phyloP scores from a whole-genome alignment of 495 filamentous ascomycete species.

The Glonium stellatum region DNA sequence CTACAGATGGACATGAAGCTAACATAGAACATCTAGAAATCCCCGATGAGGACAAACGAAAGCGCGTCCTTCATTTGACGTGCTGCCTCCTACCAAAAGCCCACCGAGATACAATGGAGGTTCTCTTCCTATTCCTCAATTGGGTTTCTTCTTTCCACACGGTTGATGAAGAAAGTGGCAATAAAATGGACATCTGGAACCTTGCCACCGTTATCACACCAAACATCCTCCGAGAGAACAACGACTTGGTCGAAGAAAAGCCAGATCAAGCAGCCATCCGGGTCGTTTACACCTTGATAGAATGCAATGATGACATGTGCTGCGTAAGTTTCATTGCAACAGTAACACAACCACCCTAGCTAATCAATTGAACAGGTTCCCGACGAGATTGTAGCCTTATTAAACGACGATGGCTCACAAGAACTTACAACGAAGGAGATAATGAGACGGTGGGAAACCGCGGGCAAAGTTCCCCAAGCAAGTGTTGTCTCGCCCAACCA shows the following conservation, averaged over 20 bases:
- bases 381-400: constrained; percentile 77
- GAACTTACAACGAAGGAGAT: constrained; percentile 98
- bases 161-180: constrained; percentile 85
- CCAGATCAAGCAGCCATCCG: constrained; percentile 58
- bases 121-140: constrained; percentile 92
- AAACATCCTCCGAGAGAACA: constrained; percentile 79
- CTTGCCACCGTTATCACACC: constrained; percentile 97
- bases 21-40: constrained; percentile 51
- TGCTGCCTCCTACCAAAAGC: constrained; percentile 91
- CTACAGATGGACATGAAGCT: constrained; percentile 3
- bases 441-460: constrained; percentile 64
- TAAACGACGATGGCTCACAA: constrained; percentile 70
- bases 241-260: constrained; percentile 47
- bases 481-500: constrained; percentile 39
- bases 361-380: constrained; percentile 58
- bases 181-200: constrained; percentile 99
- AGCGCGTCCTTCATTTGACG: constrained; percentile 78
- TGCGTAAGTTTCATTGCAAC: constrained; percentile 54
- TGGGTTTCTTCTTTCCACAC: constrained; percentile 97
- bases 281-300: constrained; percentile 80
- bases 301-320: constrained; percentile 92
- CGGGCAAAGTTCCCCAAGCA: constrained; percentile 42
- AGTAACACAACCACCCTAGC: not conserved
- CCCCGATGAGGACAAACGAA: constrained; percentile 71
- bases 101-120: constrained; percentile 90